These are phyloP conservation scores for Ustulina deusta DNA, from an alignment of 2,329 filamentous ascomycete genomes.

Conservation along the genomic window DNA sequence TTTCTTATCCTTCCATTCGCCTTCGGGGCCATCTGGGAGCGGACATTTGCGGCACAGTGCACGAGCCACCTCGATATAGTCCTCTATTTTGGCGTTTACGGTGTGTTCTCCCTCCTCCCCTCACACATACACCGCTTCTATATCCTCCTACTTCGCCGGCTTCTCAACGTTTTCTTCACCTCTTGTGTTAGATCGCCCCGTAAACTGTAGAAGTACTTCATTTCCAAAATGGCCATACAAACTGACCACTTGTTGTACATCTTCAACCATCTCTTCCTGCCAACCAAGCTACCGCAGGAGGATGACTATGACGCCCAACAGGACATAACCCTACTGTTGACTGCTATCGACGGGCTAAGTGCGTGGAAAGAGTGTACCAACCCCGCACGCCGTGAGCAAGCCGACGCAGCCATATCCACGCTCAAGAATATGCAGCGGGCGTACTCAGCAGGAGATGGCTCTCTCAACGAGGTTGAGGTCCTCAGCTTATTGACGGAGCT, in stretches of 20 bases:
- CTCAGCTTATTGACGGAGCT: conserved; percentile 19
- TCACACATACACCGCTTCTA: too few relatives aligned
- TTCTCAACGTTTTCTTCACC: too few relatives aligned
- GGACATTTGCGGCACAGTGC: too few relatives aligned
- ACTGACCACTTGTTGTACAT: conserved; percentile 33
- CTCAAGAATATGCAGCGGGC: conserved; percentile 27
- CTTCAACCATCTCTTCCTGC: conserved; percentile 42
- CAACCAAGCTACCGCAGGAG: conserved; percentile 34
- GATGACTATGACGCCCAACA: conserved; percentile 31
- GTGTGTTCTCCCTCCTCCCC: too few relatives aligned
- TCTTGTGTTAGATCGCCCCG: too few relatives aligned
- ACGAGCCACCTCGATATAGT: too few relatives aligned
- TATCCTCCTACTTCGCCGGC: too few relatives aligned
- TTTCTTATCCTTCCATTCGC: too few relatives aligned
- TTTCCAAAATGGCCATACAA: conserved; percentile 3
- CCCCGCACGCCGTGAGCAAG: background rate
- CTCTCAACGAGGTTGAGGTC: conserved; percentile 1
- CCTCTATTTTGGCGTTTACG: too few relatives aligned
- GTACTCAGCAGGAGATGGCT: conserved; percentile 16
- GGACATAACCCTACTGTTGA: background rate
- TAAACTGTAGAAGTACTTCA: background rate
- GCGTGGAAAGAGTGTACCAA: conserved; percentile 16
- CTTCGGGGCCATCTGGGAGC: too few relatives aligned
- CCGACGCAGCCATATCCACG: conserved; percentile 25
- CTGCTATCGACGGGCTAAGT: conserved; percentile 16